Evolutionary conservation across 257 asterid genomes (phyloP), one percentile per base, ranked within the genome.

Genomic region (Solanum arcanum): DNA sequence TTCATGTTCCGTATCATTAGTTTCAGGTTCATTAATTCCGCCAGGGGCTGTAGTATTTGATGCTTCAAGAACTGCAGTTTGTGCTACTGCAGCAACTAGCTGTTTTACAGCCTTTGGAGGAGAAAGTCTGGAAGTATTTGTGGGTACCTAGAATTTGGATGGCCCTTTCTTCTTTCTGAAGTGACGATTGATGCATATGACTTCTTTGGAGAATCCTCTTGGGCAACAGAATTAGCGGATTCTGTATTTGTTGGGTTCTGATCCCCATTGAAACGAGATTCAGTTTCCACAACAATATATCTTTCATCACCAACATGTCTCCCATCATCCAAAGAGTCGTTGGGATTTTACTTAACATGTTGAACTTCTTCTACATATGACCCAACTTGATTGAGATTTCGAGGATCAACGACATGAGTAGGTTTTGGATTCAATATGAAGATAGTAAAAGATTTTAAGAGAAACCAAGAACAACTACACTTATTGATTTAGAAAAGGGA

Each of bases 121-220:
- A 86, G 88, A 89, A 82, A 80, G 83, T 86, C 85, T 90, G 60
- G 89, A 83, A 11, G 88, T 44, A 83, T 85, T 91, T 59, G 96
- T 70, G 69, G 95, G 97, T 52, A 93, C 93, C 87, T 93, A 95
- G 52, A 92, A 68, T 92, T 88, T 91, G 88, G 86, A 88, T 3
- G 94, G 90, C 42, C 92, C 92, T 91, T 90, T 91, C 93, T 92
- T 94, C 29, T 91, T 74, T 86, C 93, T 39, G 95, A 94, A 89
- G 96, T 91, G 62, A 97, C 92, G 83, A 97, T 97, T 23, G 95
- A 97, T 4, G 99, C 99, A 88, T 35, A 95, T 25, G 99, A 97
- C 89, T 92, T 96, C 91, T 96, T 95, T 64, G 93, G 95, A 89
- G 91, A 82, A 85, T 94, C 96, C 83, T 95, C 95, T 86, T 89